A percentile compares a stretch with the other conserved stretches of the same genome.
phyloP scores from a whole-genome alignment of 1,139 yeast genomes.

The Lodderomyces oxycetoniae region DNA sequence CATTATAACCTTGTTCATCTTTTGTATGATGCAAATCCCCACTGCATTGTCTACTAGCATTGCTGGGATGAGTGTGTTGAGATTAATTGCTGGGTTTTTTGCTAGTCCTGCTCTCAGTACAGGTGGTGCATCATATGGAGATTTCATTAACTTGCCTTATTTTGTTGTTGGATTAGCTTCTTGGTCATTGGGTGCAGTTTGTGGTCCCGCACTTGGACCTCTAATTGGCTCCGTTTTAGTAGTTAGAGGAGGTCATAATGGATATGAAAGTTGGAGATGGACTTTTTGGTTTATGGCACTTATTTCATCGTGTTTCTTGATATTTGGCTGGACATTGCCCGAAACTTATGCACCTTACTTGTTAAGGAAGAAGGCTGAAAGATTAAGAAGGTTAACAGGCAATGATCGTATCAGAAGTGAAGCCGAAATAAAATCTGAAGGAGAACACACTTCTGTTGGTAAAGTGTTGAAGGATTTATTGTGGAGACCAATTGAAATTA shows the following conservation, averaged over 20 bases:
- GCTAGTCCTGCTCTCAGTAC: conserved; percentile 35
- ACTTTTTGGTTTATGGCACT: conserved; percentile 42
- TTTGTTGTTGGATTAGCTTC: conserved; percentile 25
- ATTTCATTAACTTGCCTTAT: conserved; percentile 22
- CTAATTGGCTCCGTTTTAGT: conserved; percentile 27
- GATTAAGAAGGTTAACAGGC: conserved; percentile 45
- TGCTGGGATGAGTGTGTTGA: conserved; percentile 27
- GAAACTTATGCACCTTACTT: conserved; percentile 49
- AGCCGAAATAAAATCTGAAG: conserved; percentile 33
- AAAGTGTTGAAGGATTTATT: conserved; percentile 22
- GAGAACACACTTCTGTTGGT: conserved; percentile 20
- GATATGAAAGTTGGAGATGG: conserved; percentile 35
- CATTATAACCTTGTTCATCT: conserved; percentile 25
- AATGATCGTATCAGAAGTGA: conserved; percentile 34
- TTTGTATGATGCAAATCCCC: conserved; percentile 31
- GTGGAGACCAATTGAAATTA: conserved; percentile 31
- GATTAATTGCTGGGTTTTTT: conserved; percentile 33
- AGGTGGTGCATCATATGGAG: conserved; percentile 35
- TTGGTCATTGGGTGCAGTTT: conserved; percentile 31
- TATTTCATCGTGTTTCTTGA: conserved; percentile 28
- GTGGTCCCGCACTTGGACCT: conserved; percentile 34
- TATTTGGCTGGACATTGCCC: conserved; percentile 38
- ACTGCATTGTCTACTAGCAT: conserved; percentile 29
- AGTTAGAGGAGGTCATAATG: conserved; percentile 14
- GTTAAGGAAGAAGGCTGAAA: conserved; percentile 41